Base-by-base conservation (phyloP, 2,329 filamentous ascomycete species). In the Curvularia spicifera region DNA sequence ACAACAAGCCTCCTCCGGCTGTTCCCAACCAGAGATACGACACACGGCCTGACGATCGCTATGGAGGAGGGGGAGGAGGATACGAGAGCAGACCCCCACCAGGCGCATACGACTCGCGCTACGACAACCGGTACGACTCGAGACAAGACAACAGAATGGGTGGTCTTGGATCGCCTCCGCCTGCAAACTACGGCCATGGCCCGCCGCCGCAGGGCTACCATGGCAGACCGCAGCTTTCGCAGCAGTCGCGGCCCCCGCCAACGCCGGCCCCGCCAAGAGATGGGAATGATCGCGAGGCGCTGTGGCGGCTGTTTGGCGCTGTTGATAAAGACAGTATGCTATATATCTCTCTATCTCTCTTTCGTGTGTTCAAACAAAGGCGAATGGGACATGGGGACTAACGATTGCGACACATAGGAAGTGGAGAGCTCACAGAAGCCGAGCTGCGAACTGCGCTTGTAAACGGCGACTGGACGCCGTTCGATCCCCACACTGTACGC, bases 401-500 rank as follows among this genome's bases (percentile, higher is more conserved):
- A 31, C 28, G 5, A 31, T 31, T 31, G 28, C 9, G 9, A 31
- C 9, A 10, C 9, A 28, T 75, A 86, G 89, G 87, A 55, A 92
- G 85, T 51, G 93, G 94, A 20, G 87, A 93, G 64, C 85, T 99
- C 46, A 93, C 90, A 2, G 93, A 97, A 78, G 84, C 84, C 51
- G 94, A 98, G 78, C 88, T 99, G 42, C 89, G 91, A 9, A 89
- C 91, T 1, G 95, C 95, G 20, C 87, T 99, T 5, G 93, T 98
- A 59, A 99, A 99, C 74, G 94, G 93, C 54, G 95, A 99, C 82
- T 97, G 91, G 87, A 91, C 91, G 1, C 87, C 92, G 4, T 99
- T 99, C 76, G 93, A 99, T 78, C 85, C 88, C 4, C 91, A 97
- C 70, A 99, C 95, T 1, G 93, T 98, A 65, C 90, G 90, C 72